Base-by-base conservation (phyloP, 1,139 yeast genomes). In the Hansenula anomala region DNA sequence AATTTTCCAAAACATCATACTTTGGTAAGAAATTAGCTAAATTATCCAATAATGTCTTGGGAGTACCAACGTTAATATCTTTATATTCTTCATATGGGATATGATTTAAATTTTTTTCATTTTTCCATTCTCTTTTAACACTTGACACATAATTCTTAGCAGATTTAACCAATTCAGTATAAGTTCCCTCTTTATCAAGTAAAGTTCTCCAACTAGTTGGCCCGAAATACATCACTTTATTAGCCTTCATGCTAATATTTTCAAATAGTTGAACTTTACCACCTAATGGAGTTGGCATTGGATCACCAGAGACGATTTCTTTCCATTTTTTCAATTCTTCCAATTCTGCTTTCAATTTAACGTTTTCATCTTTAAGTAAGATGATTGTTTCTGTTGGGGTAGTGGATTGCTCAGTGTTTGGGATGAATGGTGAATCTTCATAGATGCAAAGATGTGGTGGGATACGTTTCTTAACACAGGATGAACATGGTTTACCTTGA, bases 401-500 rank as follows among this genome's bases (percentile, higher is more conserved):
- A 4, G 30, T 28, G 2, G 42, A 44, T 4, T 14, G 25, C 7
- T 43, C 41, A 4, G 36, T 20, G 0, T 36, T 36, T 4, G 54
- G 48, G 7, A 48, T 38, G 34, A 48, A 51, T n/a, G 56, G 56
- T 0, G 55, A 46, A 2, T 38, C 40, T 19, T 49, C 54, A 37
- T 53, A 53, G 14, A 54, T 42, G 35, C 59, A 56, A 14, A 53
- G 33, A 26, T 52, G 50, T 2, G 45, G 46, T 0, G 59, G 53
- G 13, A 54, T 47, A 7, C 41, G 37, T 36, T 51, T 51, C 35
- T 42, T 49, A 23, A 45, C 36, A 44, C 63, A 59, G 2, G 57
- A 45, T 7, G 55, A 36, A 26, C 63, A 59, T 4, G 63, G 62
- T 28, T 45, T 50, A 12, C 43, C 47, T 32, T 55, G 55, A 34